A percentile compares a stretch with the other conserved stretches of the same genome.
Conservation (phyloP, 2,329 filamentous ascomycete genomes). For the Fusarium foetens region DNA sequence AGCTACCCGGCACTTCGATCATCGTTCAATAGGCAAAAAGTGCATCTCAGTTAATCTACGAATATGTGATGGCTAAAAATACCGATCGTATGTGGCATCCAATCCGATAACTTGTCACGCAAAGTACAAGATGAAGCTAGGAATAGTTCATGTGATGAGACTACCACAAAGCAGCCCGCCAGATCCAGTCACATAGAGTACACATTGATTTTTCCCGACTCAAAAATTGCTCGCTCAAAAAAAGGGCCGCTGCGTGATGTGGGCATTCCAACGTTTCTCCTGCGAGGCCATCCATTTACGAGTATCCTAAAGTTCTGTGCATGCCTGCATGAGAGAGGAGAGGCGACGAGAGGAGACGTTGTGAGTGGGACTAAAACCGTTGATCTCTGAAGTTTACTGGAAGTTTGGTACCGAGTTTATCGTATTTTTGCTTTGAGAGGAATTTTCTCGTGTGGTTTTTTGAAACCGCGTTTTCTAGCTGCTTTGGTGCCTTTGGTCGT, state of each 20-base stretch:
- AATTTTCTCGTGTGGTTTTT: neutral
- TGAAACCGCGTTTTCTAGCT: conserved; percentile 10
- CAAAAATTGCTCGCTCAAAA: neutral
- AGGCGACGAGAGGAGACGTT: neutral
- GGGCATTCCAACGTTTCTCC: conserved; percentile 7
- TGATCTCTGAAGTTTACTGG: conserved; percentile 5
- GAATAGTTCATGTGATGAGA: conserved; percentile 7
- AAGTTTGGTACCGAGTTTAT: conserved; percentile 7
- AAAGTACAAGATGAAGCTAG: conserved; percentile 18
- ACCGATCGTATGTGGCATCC: conserved; percentile 26
- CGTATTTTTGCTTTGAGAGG: neutral
- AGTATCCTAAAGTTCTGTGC: conserved; percentile 11
- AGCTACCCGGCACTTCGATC: conserved; percentile 23
- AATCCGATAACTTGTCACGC: conserved; percentile 32
- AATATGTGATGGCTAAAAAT: conserved; percentile 14
- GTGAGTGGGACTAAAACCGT: conserved; percentile 22
- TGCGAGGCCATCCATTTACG: neutral
- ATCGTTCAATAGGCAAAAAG: neutral
- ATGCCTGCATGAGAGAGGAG: conserved; percentile 16
- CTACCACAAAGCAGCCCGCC: neutral
- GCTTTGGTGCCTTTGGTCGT: conserved; percentile 7
- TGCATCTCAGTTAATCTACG: neutral
- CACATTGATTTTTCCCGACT: neutral
- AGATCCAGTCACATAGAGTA: neutral
- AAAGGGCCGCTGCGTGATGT: neutral